These are phyloP conservation scores for Papilionanthe hybrid DNA, from an alignment of 116 monocot species.

Conservation along the genomic window DNA sequence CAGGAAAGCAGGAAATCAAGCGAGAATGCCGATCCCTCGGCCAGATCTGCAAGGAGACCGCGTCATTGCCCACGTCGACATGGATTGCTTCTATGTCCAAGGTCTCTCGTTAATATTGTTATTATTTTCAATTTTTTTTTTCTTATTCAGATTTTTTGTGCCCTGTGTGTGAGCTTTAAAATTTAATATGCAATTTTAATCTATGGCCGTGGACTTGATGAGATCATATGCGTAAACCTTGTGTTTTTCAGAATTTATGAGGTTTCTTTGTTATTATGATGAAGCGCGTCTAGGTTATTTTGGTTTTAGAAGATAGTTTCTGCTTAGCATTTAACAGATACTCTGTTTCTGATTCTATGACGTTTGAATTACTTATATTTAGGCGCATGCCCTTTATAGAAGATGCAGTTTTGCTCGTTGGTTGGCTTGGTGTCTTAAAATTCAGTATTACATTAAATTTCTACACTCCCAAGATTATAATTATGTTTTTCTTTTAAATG, in stretches of 20 bases:
- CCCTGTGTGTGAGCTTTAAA: not conserved
- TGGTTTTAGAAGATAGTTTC: not conserved
- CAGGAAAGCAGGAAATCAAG: not conserved
- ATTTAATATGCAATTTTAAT: not conserved
- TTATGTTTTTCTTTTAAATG: too few relatives aligned
- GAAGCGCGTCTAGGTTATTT: not conserved
- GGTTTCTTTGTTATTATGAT: not conserved
- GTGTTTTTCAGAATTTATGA: not conserved
- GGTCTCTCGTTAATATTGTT: conserved; percentile 30
- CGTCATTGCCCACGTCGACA: conserved; percentile 94
- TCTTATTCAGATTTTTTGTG: not conserved
- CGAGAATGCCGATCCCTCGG: conserved; percentile 34
- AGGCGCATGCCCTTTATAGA: not conserved
- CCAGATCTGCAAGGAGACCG: conserved; percentile 70
- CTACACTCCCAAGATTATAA: too few relatives aligned
- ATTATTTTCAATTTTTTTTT: not conserved
- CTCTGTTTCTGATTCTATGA: not conserved
- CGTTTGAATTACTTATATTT: not conserved
- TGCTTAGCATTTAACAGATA: not conserved
- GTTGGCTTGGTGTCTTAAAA: not conserved
- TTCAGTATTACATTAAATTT: not conserved
- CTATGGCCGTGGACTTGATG: not conserved
- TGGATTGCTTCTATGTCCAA: conserved; percentile 99
- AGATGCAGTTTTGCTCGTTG: conserved; percentile 2
- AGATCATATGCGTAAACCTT: not conserved